Evolutionary conservation across 2,329 filamentous ascomycete genomes (phyloP).

Genomic region (Exophiala bonariae): DNA sequence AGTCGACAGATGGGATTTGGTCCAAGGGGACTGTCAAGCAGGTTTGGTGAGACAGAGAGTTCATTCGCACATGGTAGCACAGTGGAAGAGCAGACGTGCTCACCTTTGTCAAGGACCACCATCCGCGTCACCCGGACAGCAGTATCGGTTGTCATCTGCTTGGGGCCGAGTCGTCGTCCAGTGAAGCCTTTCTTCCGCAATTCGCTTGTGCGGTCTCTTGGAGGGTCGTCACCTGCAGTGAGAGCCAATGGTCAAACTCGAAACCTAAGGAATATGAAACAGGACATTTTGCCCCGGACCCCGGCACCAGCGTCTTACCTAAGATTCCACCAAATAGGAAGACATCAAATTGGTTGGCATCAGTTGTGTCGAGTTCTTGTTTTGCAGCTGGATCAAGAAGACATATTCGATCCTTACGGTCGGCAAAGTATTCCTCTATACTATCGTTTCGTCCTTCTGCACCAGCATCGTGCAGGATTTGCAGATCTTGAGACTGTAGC

Average conservation of each 20-base stretch:
- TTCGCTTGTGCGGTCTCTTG: conserved; percentile 83
- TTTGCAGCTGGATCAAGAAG: conserved; percentile 83
- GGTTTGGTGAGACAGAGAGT: conserved; percentile 1
- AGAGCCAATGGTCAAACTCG: background rate
- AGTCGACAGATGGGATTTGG: conserved; percentile 78
- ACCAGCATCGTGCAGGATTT: conserved; percentile 55
- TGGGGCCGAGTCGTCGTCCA: conserved; percentile 81
- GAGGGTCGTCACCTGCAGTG: conserved; percentile 93
- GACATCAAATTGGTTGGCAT: conserved; percentile 79
- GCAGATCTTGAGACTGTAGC: conserved; percentile 60
- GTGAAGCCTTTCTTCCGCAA: conserved; percentile 89
- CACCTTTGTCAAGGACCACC: conserved; percentile 72
- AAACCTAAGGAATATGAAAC: background rate
- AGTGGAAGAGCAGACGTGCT: too few relatives aligned
- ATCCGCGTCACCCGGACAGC: conserved; percentile 91
- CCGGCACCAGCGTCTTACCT: conserved; percentile 54
- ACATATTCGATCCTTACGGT: conserved; percentile 75
- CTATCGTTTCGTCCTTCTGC: conserved; percentile 73
- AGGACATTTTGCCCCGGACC: background rate
- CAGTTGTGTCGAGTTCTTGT: conserved; percentile 78
- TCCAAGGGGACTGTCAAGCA: conserved; percentile 66
- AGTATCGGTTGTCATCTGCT: conserved; percentile 98
- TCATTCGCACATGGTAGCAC: background rate
- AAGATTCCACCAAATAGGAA: conserved; percentile 97
- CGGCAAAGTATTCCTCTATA: conserved; percentile 78